A percentile compares a stretch with the other conserved stretches of the same genome.
Conservation (phyloP, 2,329 filamentous ascomycete genomes). For the Microdochium trichocladiopsis region DNA sequence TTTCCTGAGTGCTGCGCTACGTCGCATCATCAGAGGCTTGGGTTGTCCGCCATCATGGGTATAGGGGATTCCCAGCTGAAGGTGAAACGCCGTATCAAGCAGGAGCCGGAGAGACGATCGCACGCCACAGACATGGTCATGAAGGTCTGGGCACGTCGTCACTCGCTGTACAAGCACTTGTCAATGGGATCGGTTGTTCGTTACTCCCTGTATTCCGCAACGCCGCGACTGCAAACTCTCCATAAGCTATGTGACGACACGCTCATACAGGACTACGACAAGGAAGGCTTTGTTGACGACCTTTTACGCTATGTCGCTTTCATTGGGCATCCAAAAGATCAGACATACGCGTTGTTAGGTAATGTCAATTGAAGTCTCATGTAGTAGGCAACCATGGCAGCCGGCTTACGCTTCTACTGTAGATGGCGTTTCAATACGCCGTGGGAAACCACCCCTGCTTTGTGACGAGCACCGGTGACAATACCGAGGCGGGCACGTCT, state of each 20-base stretch:
- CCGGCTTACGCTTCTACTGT: neutral
- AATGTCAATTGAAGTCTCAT: neutral
- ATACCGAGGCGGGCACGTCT: neutral
- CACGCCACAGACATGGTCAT: neutral
- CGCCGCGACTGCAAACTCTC: neutral
- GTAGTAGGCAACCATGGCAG: neutral
- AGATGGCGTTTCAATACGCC: neutral
- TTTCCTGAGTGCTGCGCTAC: neutral
- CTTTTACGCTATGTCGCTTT: neutral
- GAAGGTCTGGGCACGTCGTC: neutral
- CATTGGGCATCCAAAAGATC: neutral
- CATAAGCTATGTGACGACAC: neutral
- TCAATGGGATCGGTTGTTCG: neutral
- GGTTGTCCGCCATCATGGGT: neutral
- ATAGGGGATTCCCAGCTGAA: no score
- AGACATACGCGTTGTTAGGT: neutral
- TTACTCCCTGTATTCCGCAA: neutral
- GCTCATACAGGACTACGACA: neutral
- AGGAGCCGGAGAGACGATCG: neutral
- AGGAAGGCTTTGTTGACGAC: neutral
- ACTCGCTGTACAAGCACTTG: neutral
- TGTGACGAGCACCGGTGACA: neutral
- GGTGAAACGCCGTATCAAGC: no score
- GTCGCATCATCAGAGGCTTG: neutral
- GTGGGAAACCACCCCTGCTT: neutral